Conservation (phyloP, 352 stramenopile genomes). For the Globisporangium lucens region DNA sequence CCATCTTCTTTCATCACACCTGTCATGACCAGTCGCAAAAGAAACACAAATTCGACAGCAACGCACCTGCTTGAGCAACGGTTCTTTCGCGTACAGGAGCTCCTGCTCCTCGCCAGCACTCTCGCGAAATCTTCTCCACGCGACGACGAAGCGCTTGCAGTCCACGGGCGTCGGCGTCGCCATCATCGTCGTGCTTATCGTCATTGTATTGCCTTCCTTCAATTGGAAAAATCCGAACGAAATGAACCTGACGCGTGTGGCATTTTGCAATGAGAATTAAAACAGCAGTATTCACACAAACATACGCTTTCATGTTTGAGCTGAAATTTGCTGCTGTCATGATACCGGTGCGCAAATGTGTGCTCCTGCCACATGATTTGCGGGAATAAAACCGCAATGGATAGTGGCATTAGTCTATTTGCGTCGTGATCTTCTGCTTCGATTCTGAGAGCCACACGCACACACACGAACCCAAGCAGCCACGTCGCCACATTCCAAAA, state of each 20-base stretch:
- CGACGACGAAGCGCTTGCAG: conserved; percentile 57
- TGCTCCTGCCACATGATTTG: background rate
- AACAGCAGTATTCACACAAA: background rate
- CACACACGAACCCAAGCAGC: background rate
- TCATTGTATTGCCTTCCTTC: background rate
- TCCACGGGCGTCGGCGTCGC: conserved; percentile 24
- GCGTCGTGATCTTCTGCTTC: conserved; percentile 7
- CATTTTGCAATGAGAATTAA: background rate
- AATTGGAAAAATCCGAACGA: background rate
- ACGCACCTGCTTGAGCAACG: conserved; percentile 11
- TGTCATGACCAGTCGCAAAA: background rate
- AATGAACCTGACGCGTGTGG: background rate
- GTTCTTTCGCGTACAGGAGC: background rate
- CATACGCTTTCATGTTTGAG: background rate
- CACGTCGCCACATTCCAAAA: background rate
- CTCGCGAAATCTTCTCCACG: conserved; percentile 46
- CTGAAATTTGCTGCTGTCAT: too few species aligned
- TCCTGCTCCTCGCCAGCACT: background rate
- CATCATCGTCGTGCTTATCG: background rate
- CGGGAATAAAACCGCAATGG: background rate
- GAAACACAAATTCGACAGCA: background rate
- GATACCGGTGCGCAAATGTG: background rate
- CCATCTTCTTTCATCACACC: background rate
- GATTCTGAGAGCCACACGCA: conserved; percentile 12
- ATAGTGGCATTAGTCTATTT: conserved; percentile 10